A percentile compares a stretch with the other conserved stretches of the same genome.
phyloP scores from a whole-genome alignment of 768 basidiomycete species.

The Psilocybe cubensis region DNA sequence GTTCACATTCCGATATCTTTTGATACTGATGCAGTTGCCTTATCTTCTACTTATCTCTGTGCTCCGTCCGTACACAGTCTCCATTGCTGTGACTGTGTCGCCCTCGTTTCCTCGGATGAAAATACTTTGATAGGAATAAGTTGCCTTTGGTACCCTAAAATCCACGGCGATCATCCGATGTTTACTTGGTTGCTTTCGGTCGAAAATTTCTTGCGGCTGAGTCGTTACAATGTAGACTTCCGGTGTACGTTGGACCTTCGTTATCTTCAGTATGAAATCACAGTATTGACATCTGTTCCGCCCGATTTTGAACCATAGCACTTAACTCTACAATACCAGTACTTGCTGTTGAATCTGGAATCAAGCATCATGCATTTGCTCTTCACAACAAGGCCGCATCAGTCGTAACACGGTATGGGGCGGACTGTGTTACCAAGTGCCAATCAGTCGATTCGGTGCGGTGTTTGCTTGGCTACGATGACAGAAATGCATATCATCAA shows the following conservation, averaged over 20 bases:
- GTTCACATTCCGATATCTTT: neutral
- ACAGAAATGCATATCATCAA: neutral
- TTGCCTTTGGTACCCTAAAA: neutral
- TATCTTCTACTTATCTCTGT: neutral
- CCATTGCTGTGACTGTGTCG: neutral
- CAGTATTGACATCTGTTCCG: neutral
- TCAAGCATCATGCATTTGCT: neutral
- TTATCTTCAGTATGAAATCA: neutral
- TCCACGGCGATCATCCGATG: neutral
- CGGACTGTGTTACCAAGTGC: neutral
- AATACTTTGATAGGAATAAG: neutral
- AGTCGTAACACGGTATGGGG: neutral
- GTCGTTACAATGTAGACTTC: too few species aligned
- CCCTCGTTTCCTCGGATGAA: neutral
- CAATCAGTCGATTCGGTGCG: too few species aligned
- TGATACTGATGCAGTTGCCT: neutral
- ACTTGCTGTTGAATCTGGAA: neutral
- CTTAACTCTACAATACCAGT: neutral
- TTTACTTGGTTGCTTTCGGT: too few species aligned
- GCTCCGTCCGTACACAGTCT: neutral
- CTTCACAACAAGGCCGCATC: neutral
- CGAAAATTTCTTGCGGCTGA: neutral
- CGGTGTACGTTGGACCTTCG: neutral
- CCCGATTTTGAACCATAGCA: constrained; percentile 1
- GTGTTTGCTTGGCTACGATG: neutral